Conservation (phyloP, 2,329 filamentous ascomycete genomes). For the Colletotrichum horii region DNA sequence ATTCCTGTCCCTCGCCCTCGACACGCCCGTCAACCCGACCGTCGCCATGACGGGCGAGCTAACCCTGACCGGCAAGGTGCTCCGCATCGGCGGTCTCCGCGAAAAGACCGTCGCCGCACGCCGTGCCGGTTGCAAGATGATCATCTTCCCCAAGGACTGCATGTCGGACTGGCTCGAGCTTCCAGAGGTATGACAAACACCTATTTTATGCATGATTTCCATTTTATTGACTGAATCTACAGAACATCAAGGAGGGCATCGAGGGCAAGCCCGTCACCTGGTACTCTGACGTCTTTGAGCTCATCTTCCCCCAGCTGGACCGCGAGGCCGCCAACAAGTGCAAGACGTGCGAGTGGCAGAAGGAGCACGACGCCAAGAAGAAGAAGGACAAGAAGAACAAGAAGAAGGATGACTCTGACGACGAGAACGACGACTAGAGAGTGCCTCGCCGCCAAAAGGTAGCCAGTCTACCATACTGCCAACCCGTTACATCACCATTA, state of each 20-base stretch:
- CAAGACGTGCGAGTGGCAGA: constrained; percentile 64
- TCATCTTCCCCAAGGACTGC: constrained; percentile 96
- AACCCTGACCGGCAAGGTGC: constrained; percentile 94
- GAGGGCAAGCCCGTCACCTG: constrained; percentile 89
- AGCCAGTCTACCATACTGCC: not conserved
- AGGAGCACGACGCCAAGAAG: constrained; percentile 46
- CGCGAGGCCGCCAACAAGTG: constrained; percentile 75
- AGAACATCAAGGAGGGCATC: constrained; percentile 99
- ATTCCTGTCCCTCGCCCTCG: constrained; percentile 82
- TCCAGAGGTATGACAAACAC: constrained; percentile 75
- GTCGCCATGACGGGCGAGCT: constrained; percentile 98
- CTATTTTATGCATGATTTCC: too few relatives aligned
- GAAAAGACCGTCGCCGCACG: constrained; percentile 98
- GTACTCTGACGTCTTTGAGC: constrained; percentile 92
- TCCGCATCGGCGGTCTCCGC: constrained; percentile 89
- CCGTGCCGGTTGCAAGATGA: constrained; percentile 87
- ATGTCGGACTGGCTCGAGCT: constrained; percentile 97
- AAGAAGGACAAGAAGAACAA: constrained; percentile 19
- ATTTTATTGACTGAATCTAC: constrained; percentile 20
- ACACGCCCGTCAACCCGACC: constrained; percentile 79
- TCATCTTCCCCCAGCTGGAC: constrained; percentile 87
- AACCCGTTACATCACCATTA: not conserved
- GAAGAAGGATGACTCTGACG: constrained; percentile 25
- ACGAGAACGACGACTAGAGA: constrained; percentile 34
- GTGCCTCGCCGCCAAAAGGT: not conserved